Conservation (phyloP, 148 eudicot genomes). For the Linanthus parryae region DNA sequence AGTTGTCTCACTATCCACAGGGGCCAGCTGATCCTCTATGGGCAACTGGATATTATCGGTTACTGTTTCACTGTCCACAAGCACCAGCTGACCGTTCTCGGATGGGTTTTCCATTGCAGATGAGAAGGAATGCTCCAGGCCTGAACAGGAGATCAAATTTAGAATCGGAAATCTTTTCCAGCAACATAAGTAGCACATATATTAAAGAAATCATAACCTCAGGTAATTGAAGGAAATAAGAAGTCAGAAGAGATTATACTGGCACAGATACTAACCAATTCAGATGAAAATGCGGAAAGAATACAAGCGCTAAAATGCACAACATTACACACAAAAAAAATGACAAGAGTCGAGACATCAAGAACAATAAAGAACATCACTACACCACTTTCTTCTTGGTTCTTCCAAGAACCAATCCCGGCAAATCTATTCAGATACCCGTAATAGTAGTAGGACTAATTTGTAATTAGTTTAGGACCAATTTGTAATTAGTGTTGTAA, state of each 20-base stretch:
- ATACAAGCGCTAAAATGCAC: background rate
- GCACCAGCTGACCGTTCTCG: background rate
- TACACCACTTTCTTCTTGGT: too few species aligned
- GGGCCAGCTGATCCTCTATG: background rate
- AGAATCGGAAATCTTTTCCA: background rate
- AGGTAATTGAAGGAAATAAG: background rate
- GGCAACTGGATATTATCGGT: background rate
- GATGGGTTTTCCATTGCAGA: constrained; percentile 11
- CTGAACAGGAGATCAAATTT: background rate
- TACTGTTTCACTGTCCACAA: background rate
- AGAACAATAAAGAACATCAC: too few species aligned
- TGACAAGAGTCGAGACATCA: background rate
- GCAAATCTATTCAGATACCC: too few species aligned
- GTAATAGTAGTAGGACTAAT: too few species aligned
- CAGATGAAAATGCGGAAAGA: too few species aligned
- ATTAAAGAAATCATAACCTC: too few species aligned
- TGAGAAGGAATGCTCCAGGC: constrained; percentile 1
- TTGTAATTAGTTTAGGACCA: too few species aligned
- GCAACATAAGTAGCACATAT: too few species aligned
- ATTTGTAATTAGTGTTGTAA: too few species aligned
- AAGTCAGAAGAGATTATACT: too few species aligned
- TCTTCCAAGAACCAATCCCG: background rate
- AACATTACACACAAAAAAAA: background rate
- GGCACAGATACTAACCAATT: too few species aligned
- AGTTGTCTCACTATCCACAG: background rate